phyloP scores from a whole-genome alignment of 164 flowering plant genomes.

The Akebia trifoliata region DNA sequence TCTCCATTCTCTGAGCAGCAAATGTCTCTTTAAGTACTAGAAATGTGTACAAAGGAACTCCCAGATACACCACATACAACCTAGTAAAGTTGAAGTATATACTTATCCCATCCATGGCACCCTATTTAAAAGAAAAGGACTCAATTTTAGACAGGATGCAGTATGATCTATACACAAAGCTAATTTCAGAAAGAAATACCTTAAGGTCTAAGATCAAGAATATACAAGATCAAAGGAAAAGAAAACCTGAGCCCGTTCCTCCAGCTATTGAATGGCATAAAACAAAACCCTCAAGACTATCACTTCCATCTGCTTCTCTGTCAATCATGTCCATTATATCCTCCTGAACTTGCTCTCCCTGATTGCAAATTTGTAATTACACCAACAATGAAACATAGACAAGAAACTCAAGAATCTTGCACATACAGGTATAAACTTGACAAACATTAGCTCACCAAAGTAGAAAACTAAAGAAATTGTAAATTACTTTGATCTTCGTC shows the following conservation, averaged over 20 bases:
- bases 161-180: too few species aligned
- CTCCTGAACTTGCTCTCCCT: slow-evolving; percentile 96
- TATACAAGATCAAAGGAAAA: too few species aligned
- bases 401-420: not conserved
- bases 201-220: too few species aligned
- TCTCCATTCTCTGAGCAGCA: too few species aligned
- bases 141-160: too few species aligned
- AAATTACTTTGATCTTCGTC: not conserved
- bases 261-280: slow-evolving; percentile 98
- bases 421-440: not conserved
- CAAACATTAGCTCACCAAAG: not conserved
- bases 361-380: slow-evolving; percentile 12
- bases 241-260: slow-evolving; percentile 97
- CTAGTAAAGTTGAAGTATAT: too few species aligned
- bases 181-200: too few species aligned
- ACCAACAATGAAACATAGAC: not conserved
- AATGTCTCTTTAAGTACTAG: too few species aligned
- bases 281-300: slow-evolving; percentile 99
- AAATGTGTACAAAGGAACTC: too few species aligned
- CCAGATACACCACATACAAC: too few species aligned
- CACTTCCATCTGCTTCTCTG: slow-evolving; percentile 99
- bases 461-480: not conserved
- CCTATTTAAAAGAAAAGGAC: too few species aligned
- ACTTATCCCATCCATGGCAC: too few species aligned
- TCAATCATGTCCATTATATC: slow-evolving; percentile 99